Base-by-base conservation (phyloP, 2,329 filamentous ascomycete genomes). In the Xylaria sp. region DNA sequence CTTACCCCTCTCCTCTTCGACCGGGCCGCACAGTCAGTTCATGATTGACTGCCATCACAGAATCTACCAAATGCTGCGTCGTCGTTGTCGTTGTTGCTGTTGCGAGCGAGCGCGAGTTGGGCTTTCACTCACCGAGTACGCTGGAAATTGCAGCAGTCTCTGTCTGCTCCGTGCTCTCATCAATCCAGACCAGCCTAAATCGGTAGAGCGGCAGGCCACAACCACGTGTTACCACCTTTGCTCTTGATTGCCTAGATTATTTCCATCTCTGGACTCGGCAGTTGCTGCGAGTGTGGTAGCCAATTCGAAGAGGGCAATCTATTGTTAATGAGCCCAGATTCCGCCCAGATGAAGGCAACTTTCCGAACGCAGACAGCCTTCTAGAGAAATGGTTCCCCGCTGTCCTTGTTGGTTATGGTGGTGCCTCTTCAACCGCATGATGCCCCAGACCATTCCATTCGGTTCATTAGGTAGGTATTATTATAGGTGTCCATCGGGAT, bases 211-310 rank as follows among this genome's bases (percentile, higher is more conserved):
- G 50, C 33, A 51, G 42, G 38, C 44, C 44, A 65, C 61, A 57
- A 25, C 60, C 55, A 63, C 42, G 61, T 67, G 56, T 64, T 45
- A 56, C 55, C 53, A 50, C 36, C 36, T 36, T 45, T 53, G 44
- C 33, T 44, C n/a, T 39, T 54, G 44, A 61, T 63, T 60, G 56
- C 55, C 56, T 50, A 20, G 60, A 56, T 51, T 15, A 55, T 56
- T 63, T 67, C 42, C 50, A 49, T 67, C 39, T 61, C 44, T 61
- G 15, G 51, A 53, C 56, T 61, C 65, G 65, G 65, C 65, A 67
- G 61, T 65, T 67, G 56, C 50, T 60, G 50, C 51, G 15, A 44
- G 61, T 51, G 61, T 51, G 60, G 33, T 61, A 67, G 17, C 53
- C 49, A 55, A 64, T 63, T 60, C 50, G 56, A 44, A 27, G 61